Percentiles rank a stretch among this genome's conserved stretches.
Conservation (phyloP, 495 filamentous ascomycete species). For the Echria macrotheca region DNA sequence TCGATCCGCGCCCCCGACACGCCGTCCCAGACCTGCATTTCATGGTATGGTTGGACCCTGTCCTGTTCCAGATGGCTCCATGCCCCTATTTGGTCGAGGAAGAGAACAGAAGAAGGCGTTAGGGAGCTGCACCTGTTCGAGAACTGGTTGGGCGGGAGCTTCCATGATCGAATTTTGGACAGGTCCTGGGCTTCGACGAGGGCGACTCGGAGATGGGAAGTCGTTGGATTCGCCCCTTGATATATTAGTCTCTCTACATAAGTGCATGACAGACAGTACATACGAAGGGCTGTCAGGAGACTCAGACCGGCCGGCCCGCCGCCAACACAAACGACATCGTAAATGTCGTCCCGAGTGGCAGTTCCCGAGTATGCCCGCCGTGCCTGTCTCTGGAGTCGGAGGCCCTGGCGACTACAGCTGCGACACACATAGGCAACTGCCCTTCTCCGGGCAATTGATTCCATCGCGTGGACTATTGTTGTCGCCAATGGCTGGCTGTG, state of each 20-base stretch:
- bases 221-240: slow-evolving; percentile 62
- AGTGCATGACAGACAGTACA: slow-evolving; percentile 18
- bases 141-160: slow-evolving; percentile 61
- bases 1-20: slow-evolving; percentile 79
- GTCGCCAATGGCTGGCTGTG: background rate
- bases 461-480: slow-evolving; percentile 20
- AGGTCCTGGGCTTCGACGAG: slow-evolving; percentile 89
- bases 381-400: slow-evolving; percentile 26
- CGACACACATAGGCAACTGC: slow-evolving; percentile 36
- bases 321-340: slow-evolving; percentile 93
- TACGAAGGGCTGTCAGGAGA: slow-evolving; percentile 80
- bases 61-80: slow-evolving; percentile 68
- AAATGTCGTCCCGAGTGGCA: slow-evolving; percentile 53
- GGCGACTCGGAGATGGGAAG: slow-evolving; percentile 73
- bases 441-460: slow-evolving; percentile 16
- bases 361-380: slow-evolving; percentile 35
- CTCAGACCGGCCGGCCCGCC: slow-evolving; percentile 94
- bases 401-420: slow-evolving; percentile 36
- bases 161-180: slow-evolving; percentile 55
- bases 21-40: slow-evolving; percentile 97
- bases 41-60: slow-evolving; percentile 80
- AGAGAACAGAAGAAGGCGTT: slow-evolving; percentile 74
- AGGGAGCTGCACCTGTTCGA: slow-evolving; percentile 94
- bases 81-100: slow-evolving; percentile 71
- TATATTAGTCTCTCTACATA: background rate